Evolutionary conservation across 371 early-diverging fungal species (phyloP).

Genomic region (Phascolomyces articulosus): DNA sequence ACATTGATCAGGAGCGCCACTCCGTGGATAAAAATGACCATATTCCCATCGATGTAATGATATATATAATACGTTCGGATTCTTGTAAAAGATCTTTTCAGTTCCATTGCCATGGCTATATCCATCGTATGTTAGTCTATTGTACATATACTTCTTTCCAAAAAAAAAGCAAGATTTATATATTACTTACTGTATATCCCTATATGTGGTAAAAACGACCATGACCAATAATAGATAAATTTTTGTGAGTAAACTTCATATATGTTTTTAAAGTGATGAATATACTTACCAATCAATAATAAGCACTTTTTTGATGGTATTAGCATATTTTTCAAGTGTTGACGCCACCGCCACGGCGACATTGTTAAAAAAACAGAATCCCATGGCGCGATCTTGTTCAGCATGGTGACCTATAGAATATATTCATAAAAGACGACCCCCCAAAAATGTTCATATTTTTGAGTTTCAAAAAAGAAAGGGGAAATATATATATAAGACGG

Average conservation of each 20-base stretch:
- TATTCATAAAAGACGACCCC: too few relatives aligned
- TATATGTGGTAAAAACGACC: neutral
- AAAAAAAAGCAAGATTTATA: too few relatives aligned
- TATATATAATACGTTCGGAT: slow-evolving; percentile 69
- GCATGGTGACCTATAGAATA: slow-evolving; percentile 59
- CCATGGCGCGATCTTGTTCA: slow-evolving; percentile 69
- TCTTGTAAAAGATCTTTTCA: slow-evolving; percentile 67
- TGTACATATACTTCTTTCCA: too few relatives aligned
- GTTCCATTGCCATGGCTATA: slow-evolving; percentile 72
- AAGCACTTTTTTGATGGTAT: slow-evolving; percentile 54
- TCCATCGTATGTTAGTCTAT: too few relatives aligned
- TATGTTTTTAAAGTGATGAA: neutral
- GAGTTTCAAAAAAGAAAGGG: neutral
- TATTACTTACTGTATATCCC: slow-evolving; percentile 72
- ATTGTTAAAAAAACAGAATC: slow-evolving; percentile 73
- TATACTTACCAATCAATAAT: slow-evolving; percentile 62
- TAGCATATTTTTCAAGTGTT: slow-evolving; percentile 50
- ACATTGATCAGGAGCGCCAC: slow-evolving; percentile 60
- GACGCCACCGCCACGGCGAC: slow-evolving; percentile 66
- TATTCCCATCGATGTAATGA: slow-evolving; percentile 70
- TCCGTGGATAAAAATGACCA: slow-evolving; percentile 65
- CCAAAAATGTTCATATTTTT: too few relatives aligned
- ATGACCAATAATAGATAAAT: too few relatives aligned
- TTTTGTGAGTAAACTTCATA: neutral
- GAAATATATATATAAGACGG: too few relatives aligned